Evolutionary conservation across 352 stramenopile species (phyloP), one percentile per base, ranked within the genome.

Genomic region (Globisporangium mamillatum): DNA sequence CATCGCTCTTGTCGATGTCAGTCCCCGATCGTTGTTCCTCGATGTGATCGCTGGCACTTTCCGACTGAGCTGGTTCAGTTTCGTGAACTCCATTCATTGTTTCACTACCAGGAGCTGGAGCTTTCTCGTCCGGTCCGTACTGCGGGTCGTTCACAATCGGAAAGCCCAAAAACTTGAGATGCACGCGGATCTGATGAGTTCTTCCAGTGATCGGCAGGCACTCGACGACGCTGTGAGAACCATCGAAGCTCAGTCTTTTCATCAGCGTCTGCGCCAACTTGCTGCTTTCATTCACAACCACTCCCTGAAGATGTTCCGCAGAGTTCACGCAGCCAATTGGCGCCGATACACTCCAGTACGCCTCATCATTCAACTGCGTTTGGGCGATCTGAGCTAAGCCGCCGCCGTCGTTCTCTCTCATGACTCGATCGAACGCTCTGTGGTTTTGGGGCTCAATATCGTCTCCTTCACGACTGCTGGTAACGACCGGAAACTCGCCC

Each of bases 171-270:
- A 88, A 77, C 67, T 98, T 89, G 24, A 98, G 79, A 70, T 99
- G 97, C 1, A 98, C 77, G 32, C 97, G 89, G 72, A 99, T 98
- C 78, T 99, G 96, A 76, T 99, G 97, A 5, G 94, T 98, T 9
- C 97, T 72, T 6, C 97, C 97, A 9, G 97, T 98, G 25, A 92
- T 73, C 41, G 96, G 95, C 56, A 90, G 80, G 65, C 88, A 97
- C 60, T 98, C 78, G 9, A 99, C 82, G 52, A 99, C 68, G 46
- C 89, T 93, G 62, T 88, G 67, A 4, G 41, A 24, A 16, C 71
- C 68, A n/a, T 66, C 56, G 41, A 69, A 32, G 58, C 60, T 70
- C 24, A 75, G 38, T n/a, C 29, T n/a, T 1, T 67, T 61, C 36
- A 89, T 48, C 16, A 89, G 67, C 34, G 80, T 87, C 57, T 80